phyloP scores from a whole-genome alignment of 768 basidiomycete species.

The Podaxis sp. region DNA sequence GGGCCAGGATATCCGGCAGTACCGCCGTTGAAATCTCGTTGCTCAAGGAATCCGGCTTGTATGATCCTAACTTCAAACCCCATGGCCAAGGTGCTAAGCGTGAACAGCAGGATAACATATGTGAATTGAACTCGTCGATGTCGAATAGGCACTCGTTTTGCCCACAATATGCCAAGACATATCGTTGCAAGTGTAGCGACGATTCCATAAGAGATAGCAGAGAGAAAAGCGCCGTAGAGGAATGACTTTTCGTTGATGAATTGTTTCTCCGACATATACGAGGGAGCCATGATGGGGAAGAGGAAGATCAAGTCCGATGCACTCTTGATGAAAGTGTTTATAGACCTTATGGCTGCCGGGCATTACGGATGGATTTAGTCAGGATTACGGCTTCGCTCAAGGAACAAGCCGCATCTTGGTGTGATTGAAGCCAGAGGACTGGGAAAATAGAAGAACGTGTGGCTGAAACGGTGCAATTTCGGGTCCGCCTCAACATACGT shows the following conservation, averaged over 20 bases:
- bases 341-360: neutral
- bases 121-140: neutral
- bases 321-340: neutral
- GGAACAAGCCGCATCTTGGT: neutral
- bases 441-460: too few relatives aligned
- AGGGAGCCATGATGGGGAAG: neutral
- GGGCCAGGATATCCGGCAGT: slow-evolving; percentile 11
- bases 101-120: slow-evolving; percentile 5
- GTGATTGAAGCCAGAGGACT: too few relatives aligned
- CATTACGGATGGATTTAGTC: neutral
- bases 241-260: slow-evolving; percentile 11
- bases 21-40: slow-evolving; percentile 7
- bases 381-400: neutral
- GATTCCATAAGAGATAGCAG: slow-evolving; percentile 8
- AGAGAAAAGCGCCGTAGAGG: slow-evolving; percentile 6
- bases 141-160: neutral
- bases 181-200: neutral
- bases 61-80: slow-evolving; percentile 7
- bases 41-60: slow-evolving; percentile 8
- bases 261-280: slow-evolving; percentile 8
- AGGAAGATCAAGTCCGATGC: neutral
- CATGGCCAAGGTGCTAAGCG: slow-evolving; percentile 4
- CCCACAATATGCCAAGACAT: neutral
- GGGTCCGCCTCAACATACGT: too few relatives aligned
- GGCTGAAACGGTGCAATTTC: too few relatives aligned